Base-by-base conservation (phyloP, 2,329 filamentous ascomycete genomes). In the Epichloe hybrida region DNA sequence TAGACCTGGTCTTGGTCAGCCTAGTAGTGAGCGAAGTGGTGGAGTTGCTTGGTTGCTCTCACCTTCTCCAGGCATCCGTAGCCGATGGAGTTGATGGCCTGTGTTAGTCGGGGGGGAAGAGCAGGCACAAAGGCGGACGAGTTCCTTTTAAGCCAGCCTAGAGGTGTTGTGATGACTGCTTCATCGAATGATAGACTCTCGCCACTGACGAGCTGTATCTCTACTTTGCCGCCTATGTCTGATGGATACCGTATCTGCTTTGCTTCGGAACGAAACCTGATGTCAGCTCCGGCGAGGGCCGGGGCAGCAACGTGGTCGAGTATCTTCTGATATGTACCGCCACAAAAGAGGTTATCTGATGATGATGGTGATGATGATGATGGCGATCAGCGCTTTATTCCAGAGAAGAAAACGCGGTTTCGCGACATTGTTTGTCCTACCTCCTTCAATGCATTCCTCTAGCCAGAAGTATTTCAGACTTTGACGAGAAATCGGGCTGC, bases 401-500 rank as follows among this genome's bases (percentile, higher is more conserved):
- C 27, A 9, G 27, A 31, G 27, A 31, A 31, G 27, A 31, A 31
- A 31, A 31, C 27, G 27, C 8, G 27, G 27, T 9, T 9, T 31
- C 7, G 27, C 27, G 27, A 27, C 7, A 27, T 35, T 41, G 5
- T 5, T 35, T 34, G 3, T 41, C 70, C 57, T 61, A 79, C 79
- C 77, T 44, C 84, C 84, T 61, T 88, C 84, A 49, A 88, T 81
- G 56, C 83, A 86, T 64, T 88, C 83, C 61, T 89, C 85, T 5
- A 89, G 62, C 83, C 84, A 88, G 62, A 88, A 86, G 67, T 80
- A 88, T 67, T 82, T 86, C 35, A 88, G 69, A 57, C 83, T 87
- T 62, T 89, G 85, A 27, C 61, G 74, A 49, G 72, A 67, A 8
- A 86, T 70, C 0, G 79, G 75, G 52, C 76, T 83, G 13, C 85